These are phyloP conservation scores for Talaromyces wortmannii DNA, from an alignment of 495 filamentous ascomycete genomes.

Conservation along the genomic window DNA sequence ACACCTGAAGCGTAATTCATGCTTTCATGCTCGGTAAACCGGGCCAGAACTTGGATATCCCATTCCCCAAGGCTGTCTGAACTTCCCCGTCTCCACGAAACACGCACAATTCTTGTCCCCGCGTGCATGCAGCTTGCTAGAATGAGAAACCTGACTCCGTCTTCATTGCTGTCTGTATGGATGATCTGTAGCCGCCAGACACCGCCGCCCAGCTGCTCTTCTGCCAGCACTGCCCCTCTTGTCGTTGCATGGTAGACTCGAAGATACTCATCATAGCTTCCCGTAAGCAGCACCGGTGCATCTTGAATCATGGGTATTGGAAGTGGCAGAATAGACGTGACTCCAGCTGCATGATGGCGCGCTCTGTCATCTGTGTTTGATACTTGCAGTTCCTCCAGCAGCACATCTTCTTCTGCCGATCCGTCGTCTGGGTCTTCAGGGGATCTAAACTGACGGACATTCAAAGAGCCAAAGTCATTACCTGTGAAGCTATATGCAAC, in stretches of 20 bases:
- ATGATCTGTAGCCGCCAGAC: conserved; percentile 82
- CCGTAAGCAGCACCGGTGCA: conserved; percentile 62
- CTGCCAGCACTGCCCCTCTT: conserved; percentile 41
- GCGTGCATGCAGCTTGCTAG: conserved; percentile 94
- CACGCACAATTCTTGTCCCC: conserved; percentile 61
- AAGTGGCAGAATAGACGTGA: conserved; percentile 78
- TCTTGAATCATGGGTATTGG: conserved; percentile 21
- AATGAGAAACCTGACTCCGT: conserved; percentile 40
- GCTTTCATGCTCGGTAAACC: conserved; percentile 82
- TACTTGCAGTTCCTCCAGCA: conserved; percentile 2
- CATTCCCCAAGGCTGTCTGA: conserved; percentile 31
- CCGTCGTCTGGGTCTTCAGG: conserved; percentile 8
- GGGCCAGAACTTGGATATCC: conserved; percentile 58
- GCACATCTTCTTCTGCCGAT: conserved; percentile 4
- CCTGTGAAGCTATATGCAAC: conserved; percentile 30
- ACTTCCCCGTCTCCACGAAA: conserved; percentile 22
- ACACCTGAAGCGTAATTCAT: conserved; percentile 94
- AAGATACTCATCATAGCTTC: conserved; percentile 86
- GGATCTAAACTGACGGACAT: conserved; percentile 21
- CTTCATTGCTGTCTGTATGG: conserved; percentile 10
- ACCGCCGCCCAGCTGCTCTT: conserved; percentile 70
- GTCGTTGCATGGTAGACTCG: conserved; percentile 50
- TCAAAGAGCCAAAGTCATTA: conserved; percentile 26
- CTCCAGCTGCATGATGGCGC: conserved; percentile 66
- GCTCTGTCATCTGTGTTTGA: conserved; percentile 27